Conservation (phyloP, 2,329 filamentous ascomycete genomes). For the Cladophialophora chaetospira region DNA sequence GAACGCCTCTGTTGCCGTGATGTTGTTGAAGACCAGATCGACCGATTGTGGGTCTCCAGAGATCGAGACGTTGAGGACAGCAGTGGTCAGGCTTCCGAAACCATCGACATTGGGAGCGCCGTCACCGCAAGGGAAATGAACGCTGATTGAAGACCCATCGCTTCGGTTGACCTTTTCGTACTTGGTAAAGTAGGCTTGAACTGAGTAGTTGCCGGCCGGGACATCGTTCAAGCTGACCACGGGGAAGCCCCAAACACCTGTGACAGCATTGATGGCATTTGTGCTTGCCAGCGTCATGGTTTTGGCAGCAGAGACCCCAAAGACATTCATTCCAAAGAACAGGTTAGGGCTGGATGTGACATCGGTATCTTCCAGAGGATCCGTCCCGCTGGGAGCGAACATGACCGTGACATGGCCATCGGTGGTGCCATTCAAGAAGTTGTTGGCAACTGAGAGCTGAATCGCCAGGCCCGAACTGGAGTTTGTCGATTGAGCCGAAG, state of each 20-base stretch:
- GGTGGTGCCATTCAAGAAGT: constrained; percentile 9
- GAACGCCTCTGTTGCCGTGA: constrained; percentile 8
- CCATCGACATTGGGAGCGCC: constrained; percentile 14
- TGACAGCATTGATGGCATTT: constrained; percentile 4
- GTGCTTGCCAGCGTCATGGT: constrained; percentile 13
- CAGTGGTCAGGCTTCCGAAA: constrained; percentile 14
- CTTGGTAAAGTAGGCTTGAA: constrained; percentile 17
- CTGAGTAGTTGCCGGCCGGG: constrained; percentile 17
- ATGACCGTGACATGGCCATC: constrained; percentile 19
- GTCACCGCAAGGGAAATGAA: constrained; percentile 21
- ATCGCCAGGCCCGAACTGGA: constrained; percentile 1
- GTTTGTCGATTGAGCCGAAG: constrained; percentile 4
- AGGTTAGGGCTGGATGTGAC: constrained; percentile 16
- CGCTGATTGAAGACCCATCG: constrained; percentile 17
- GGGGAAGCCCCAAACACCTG: constrained; percentile 12
- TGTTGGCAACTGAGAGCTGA: constrained; percentile 12
- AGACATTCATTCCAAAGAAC: constrained; percentile 23
- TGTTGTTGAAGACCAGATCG: constrained; percentile 18
- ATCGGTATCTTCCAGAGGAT: constrained; percentile 23
- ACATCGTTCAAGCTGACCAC: constrained; percentile 19
- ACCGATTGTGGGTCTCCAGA: constrained; percentile 7
- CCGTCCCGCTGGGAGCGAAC: constrained; percentile 16
- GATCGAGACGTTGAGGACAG: constrained; percentile 7
- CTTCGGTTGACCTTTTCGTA: constrained; percentile 18
- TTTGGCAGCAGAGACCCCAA: background rate